Base-by-base conservation (phyloP, 2,329 filamentous ascomycete genomes). In the Aspergillus alliaceus region DNA sequence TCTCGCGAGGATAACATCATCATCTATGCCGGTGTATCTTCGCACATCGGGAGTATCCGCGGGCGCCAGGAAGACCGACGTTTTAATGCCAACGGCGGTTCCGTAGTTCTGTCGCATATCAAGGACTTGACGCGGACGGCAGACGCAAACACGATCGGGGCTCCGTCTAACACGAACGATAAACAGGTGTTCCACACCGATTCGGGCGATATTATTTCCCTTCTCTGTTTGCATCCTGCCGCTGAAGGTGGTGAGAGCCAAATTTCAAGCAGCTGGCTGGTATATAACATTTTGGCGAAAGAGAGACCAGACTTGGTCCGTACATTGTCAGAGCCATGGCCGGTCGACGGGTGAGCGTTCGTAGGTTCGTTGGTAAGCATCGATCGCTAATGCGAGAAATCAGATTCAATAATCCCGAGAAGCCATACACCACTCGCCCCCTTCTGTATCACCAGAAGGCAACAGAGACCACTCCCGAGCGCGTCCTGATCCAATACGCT, bases 401-500 rank as follows among this genome's bases (percentile, higher is more conserved):
- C 46, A 85, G 83, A 12, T 87, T 85, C 60, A 80, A 79, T 34
- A 82, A 82, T 56, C 66, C 72, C 2, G 69, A 73, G 6, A 76
- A 76, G 29, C 76, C 77, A 14, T 85, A 79, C 31, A 37, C 46
- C 14, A 47, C 40, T 12, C 76, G 83, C 12, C 73, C 73, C 4
- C 64, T 77, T 6, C 61, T 76, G 9, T 82, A 84, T 68, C 79
- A 85, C 64, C 81, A 85, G 48, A 79, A 82, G 0, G 76, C 78
- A 9, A 81, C 76, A 0, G 70, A 62, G 0, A 69, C 67, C 1
- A 66, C 69, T 0, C 82, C 84, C 0, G 81, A 87, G 64, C 78
- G 84, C 1, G 69, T 88, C 1, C 71, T 84, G 6, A 79, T 88
- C 29, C 84, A 88, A 59, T 88, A 87, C 60, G 83, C 82, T 0